Conservation (phyloP, 129 eudicot species). For the Saposhnikovia divaricata region DNA sequence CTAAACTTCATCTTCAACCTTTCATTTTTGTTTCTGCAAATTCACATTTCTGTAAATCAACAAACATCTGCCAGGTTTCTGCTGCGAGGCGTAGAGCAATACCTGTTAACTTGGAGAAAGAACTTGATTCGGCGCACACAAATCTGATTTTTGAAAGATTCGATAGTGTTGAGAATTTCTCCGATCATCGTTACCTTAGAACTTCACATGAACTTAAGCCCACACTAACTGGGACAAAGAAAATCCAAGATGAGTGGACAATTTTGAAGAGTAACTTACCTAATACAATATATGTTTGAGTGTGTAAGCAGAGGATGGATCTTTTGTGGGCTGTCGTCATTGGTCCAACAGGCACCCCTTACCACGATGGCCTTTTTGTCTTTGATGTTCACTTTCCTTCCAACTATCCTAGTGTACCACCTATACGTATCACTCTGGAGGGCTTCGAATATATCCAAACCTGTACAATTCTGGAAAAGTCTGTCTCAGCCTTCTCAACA, state of each 20-base stretch:
- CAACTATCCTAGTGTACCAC: slow-evolving; percentile 52
- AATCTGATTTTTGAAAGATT: slow-evolving; percentile 40
- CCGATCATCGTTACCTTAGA: slow-evolving; percentile 43
- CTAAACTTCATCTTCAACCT: too few relatives aligned
- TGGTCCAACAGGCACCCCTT: slow-evolving; percentile 82
- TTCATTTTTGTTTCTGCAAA: too few relatives aligned
- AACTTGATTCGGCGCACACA: slow-evolving; percentile 25
- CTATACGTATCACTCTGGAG: slow-evolving; percentile 56
- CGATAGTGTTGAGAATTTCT: slow-evolving; percentile 54
- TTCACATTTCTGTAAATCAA: too few relatives aligned
- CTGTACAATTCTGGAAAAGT: slow-evolving; percentile 50
- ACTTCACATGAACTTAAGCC: slow-evolving; percentile 24
- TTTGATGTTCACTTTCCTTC: slow-evolving; percentile 60
- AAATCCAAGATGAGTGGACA: slow-evolving; percentile 73
- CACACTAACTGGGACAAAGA: slow-evolving; percentile 48
- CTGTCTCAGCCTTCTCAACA: slow-evolving; percentile 61
- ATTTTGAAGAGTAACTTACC: slow-evolving; percentile 64
- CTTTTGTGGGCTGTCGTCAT: slow-evolving; percentile 67
- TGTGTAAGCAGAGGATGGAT: slow-evolving; percentile 65
- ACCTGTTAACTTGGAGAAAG: slow-evolving; percentile 15
- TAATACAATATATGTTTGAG: slow-evolving; percentile 62
- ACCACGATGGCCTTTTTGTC: slow-evolving; percentile 77
- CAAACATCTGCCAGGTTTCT: too few relatives aligned
- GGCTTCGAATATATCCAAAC: slow-evolving; percentile 58
- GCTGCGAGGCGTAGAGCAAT: slow-evolving; percentile 42